These are phyloP conservation scores for Suhomyces ambrosiae DNA, from an alignment of 1,139 yeast genomes.

Conservation along the genomic window DNA sequence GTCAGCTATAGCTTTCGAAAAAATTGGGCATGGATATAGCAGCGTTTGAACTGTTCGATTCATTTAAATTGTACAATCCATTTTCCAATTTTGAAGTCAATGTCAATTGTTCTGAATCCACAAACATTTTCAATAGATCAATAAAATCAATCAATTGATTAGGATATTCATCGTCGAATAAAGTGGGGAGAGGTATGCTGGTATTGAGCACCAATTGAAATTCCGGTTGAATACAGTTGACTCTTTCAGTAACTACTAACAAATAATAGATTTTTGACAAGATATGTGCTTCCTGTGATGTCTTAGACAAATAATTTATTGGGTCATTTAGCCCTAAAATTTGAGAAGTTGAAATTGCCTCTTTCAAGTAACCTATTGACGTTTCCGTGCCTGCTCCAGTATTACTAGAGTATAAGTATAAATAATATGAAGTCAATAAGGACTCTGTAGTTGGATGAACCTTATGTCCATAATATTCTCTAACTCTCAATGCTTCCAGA, in stretches of 20 bases:
- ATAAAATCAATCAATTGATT: slow-evolving; percentile 32
- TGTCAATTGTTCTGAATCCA: slow-evolving; percentile 23
- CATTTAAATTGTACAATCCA: background rate
- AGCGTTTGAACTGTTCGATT: background rate
- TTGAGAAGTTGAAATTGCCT: slow-evolving; percentile 43
- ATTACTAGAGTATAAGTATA: slow-evolving; percentile 39
- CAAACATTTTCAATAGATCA: slow-evolving; percentile 30
- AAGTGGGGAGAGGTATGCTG: slow-evolving; percentile 30
- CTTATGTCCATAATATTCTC: slow-evolving; percentile 29
- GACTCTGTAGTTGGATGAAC: slow-evolving; percentile 28
- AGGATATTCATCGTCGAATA: slow-evolving; percentile 37
- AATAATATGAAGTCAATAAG: slow-evolving; percentile 39
- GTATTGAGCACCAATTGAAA: slow-evolving; percentile 38
- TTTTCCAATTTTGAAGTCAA: background rate
- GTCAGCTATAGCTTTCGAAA: background rate
- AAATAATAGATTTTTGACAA: slow-evolving; percentile 39
- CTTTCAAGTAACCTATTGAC: slow-evolving; percentile 38
- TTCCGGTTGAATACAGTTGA: slow-evolving; percentile 37
- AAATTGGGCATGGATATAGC: background rate
- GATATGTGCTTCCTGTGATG: slow-evolving; percentile 37
- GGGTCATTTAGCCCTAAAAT: slow-evolving; percentile 38
- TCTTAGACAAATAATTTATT: slow-evolving; percentile 26
- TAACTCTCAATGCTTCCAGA: slow-evolving; percentile 30
- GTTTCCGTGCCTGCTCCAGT: slow-evolving; percentile 29
- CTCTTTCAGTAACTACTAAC: slow-evolving; percentile 41